Evolutionary conservation across 345 rosid genomes (phyloP).

Genomic region (Arabis hirsuta): DNA sequence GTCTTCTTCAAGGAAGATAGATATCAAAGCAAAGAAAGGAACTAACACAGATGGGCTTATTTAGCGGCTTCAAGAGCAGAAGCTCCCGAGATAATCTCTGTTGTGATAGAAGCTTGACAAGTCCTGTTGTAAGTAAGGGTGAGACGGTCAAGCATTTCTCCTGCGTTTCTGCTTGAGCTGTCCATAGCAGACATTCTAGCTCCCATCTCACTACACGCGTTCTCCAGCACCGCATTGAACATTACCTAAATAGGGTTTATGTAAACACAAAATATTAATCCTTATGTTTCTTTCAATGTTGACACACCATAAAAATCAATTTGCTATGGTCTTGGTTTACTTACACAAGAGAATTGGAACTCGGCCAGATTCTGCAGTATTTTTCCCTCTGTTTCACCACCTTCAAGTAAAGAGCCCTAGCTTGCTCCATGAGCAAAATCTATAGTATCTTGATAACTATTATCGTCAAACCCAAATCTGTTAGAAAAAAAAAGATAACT

Average conservation of each 20-base stretch:
- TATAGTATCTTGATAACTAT: too few species aligned
- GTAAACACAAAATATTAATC: neutral
- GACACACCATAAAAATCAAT: neutral
- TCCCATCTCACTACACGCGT: conserved; percentile 85
- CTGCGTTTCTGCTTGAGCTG: conserved; percentile 98
- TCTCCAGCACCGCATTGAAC: conserved; percentile 96
- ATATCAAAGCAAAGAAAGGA: conserved; percentile 8
- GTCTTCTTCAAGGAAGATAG: conserved; percentile 38
- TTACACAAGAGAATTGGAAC: conserved; percentile 98
- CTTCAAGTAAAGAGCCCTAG: too few species aligned
- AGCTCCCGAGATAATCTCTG: conserved; percentile 98
- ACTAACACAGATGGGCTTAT: conserved; percentile 18
- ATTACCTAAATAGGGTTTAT: conserved; percentile 52
- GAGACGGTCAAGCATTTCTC: conserved; percentile 95
- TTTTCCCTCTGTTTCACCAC: conserved; percentile 90
- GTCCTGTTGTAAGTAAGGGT: conserved; percentile 93
- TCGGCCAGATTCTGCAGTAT: conserved; percentile 90
- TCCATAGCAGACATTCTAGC: conserved; percentile 97
- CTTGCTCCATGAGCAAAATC: too few species aligned
- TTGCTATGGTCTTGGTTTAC: conserved; percentile 36
- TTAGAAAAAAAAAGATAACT: too few species aligned
- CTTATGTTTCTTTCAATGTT: conserved; percentile 12
- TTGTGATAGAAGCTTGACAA: conserved; percentile 98
- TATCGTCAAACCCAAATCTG: too few species aligned
- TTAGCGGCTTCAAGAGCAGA: conserved; percentile 70